Evolutionary conservation across 345 rosid species (phyloP), one percentile per base, ranked within the genome.

Genomic region (Mallotus nudiflorus): DNA sequence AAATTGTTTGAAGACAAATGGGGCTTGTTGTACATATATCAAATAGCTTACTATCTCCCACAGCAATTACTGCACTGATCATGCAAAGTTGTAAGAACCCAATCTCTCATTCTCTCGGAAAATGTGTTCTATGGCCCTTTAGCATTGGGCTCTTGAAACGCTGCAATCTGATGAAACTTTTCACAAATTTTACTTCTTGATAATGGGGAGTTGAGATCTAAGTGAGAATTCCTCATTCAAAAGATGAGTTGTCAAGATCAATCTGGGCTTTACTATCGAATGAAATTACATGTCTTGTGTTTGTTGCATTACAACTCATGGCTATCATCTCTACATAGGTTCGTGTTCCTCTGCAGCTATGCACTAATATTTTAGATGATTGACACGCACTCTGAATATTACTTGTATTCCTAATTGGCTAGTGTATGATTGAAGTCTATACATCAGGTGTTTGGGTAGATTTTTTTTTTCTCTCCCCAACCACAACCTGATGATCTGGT

Each of bases 11-110:
- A n/a, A 66, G 42, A 49, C 37, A 19, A 35, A 50, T n/a, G 48
- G 76, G 44, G 65, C 44, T 39, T 50, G 58, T 50, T 81, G 84
- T 79, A 81, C 78, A 77, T 81, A 84, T 63, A 24, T 69, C 54
- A 39, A 16, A 72, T 54, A n/a, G 20, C 54, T 42, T 67, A 54
- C 54, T 22, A 14, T 18, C 65, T 67, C 10, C 42, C 0, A 35
- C 33, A 18, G 20, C 63, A 72, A 53, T 45, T 29, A 28, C 31
- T 63, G 5, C 55, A 16, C 27, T 2, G n/a, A 49, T 59, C 24
- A 37, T 58, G 77, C 70, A 29, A 50, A 45, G 22, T 25, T 25
- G 37, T 68, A 5, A 39, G 53, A 39, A 45, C 25, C 54, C 13
- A 12, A 56, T 22, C 28, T 22, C 28, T 40, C 61, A 66, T 24